Evolutionary conservation across 345 rosid genomes (phyloP), one percentile per base, ranked within the genome.

Genomic region (Draba incana): DNA sequence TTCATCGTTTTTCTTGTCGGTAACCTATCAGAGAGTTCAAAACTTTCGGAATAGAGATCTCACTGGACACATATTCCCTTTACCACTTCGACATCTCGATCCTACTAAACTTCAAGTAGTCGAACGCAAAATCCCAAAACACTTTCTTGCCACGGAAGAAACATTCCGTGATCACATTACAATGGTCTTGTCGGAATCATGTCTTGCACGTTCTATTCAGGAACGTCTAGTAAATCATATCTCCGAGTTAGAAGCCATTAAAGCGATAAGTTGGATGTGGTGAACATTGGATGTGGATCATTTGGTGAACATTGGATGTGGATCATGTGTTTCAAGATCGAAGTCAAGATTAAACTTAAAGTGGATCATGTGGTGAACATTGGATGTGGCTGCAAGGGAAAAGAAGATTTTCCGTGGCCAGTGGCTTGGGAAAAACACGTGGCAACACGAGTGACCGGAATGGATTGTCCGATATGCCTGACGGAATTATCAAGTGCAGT

Each of bases 401-500:
- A 31, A 49, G 49, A 64, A 50, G 39, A 48, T 64, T 49, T 49
- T 64, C 27, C 16, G 10, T 25, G 10, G 13, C 15, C 28, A 10
- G 2, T 10, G 9, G 4, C 1, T 33, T 23, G 13, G 33, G 24
- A 35, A 4, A 37, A 11, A 64, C 68, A 23, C 16, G 49, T 38
- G 60, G 20, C 9, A 20, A 10, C 6, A 42, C 28, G n/a, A 14
- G 39, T 65, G 41, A 15, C 30, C 12, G 51, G 41, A 3, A 43
- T 3, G 5, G 70, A 65, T 51, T 65, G 70, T 52, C 49, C 42
- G 3, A 52, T 65, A 39, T 65, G 69, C 13, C 16, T 52, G 11
- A 65, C 38, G 50, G 41, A 41, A 39, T 65, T 39, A 39, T 51
- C 41, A 4, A 10, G 28, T 65, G 12, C 2, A 8, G 12, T 65